Evolutionary conservation across 2,329 filamentous ascomycete species (phyloP), one percentile per base, ranked within the genome.

Genomic region (Aspergillus sp.): DNA sequence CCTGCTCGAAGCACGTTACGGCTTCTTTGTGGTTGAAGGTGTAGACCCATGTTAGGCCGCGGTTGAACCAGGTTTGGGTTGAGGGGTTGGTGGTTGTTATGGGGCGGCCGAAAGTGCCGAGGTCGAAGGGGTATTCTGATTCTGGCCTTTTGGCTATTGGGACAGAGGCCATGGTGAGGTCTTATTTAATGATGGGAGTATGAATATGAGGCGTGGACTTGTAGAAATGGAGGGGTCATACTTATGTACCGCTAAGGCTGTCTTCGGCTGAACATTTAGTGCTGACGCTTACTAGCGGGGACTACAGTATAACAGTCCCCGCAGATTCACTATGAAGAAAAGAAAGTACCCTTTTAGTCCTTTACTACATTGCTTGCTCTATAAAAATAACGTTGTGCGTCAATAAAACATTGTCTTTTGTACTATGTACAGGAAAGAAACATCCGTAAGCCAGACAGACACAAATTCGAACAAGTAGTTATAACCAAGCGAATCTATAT

Each of bases 21-120:
- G 73, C 70, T 58, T 76, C 74, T 51, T 72, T 69, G 61, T 77
- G 75, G 51, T 77, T 76, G 67, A 77, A 77, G 24, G 60, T 65
- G 56, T 73, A 75, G 15, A 64, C 68, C 72, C 72, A 75, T 30
- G 67, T 59, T 3, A 75, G 64, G 7, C 70, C 72, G 17, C 72
- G 68, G 41, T 71, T 55, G 54, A 75, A 73, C 72, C 72, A 75
- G 20, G 48, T 62, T 56, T 75, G 71, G 11, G 71, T 68, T 9
- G 65, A 54, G 13, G 33, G 13, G 53, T 55, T 66, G n/a, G 45
- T 50, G 12, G 70, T 70, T 45, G 51, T 72, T 34, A 73, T 58
- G 11, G 60, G 57, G 34, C 72, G 79, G 58, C 76, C 74, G 48
- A 64, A 72, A 8, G 64, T 61, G 12, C 71, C 71, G 11, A 74